A percentile compares a stretch with the other conserved stretches of the same genome.
Evolutionary conservation across 2,329 filamentous ascomycete genomes (phyloP).

Genomic region (Zymoseptoria passerinii): DNA sequence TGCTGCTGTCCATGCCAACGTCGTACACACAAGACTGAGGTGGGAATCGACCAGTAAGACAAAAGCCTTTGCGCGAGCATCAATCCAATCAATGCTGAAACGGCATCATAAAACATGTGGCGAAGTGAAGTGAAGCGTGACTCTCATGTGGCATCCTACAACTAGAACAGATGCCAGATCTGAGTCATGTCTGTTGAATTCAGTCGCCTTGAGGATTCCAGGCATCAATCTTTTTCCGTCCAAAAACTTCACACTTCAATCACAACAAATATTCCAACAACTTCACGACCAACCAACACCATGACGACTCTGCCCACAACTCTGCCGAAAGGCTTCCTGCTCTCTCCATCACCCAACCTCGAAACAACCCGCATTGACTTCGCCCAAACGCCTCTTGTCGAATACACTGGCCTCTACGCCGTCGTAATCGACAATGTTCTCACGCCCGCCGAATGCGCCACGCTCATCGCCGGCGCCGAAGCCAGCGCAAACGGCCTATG

Average conservation of each 20-base stretch:
- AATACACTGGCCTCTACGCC: constrained; percentile 50
- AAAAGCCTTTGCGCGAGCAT: background rate
- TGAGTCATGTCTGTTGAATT: background rate
- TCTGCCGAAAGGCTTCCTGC: constrained; percentile 43
- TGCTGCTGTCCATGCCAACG: too few species aligned
- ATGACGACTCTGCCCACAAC: background rate
- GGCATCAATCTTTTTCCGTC: background rate
- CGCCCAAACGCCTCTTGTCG: constrained; percentile 39
- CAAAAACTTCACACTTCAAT: background rate
- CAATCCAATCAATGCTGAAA: background rate
- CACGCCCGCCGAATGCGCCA: constrained; percentile 53
- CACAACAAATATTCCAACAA: background rate
- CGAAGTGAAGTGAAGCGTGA: background rate
- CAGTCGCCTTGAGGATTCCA: background rate
- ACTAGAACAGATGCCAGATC: background rate
- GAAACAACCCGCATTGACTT: constrained; percentile 49
- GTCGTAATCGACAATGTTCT: constrained; percentile 57
- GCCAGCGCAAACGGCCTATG: constrained; percentile 43
- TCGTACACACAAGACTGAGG: too few species aligned
- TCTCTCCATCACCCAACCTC: constrained; percentile 39
- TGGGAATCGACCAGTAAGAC: background rate
- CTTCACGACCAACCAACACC: background rate
- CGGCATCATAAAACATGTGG: background rate
- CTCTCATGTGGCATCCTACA: background rate
- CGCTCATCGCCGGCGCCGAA: constrained; percentile 47